Conservation (phyloP, 257 asterid genomes). For the Primulina tabacum region DNA sequence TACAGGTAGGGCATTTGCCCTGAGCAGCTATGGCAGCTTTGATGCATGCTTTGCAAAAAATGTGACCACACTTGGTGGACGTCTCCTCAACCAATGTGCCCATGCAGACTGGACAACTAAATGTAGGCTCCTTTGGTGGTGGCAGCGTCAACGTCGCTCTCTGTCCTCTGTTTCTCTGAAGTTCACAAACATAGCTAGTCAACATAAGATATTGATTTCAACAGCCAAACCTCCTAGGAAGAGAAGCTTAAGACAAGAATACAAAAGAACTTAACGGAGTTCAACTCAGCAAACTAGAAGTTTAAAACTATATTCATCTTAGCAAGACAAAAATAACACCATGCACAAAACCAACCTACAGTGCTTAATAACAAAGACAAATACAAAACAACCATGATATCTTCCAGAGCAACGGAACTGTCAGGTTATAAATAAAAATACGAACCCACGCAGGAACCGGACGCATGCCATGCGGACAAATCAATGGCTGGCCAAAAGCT, state of each 20-base stretch:
- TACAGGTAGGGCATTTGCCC: slow-evolving; percentile 86
- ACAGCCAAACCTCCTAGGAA: background rate
- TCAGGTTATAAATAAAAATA: slow-evolving; percentile 2
- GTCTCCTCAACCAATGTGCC: slow-evolving; percentile 73
- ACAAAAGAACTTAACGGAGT: background rate
- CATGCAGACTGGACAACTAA: slow-evolving; percentile 92
- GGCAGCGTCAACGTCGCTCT: slow-evolving; percentile 27
- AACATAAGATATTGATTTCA: background rate
- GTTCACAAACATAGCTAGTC: slow-evolving; percentile 9
- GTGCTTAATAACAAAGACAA: background rate
- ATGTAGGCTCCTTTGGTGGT: slow-evolving; percentile 62
- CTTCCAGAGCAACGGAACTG: background rate
- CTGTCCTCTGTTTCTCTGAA: slow-evolving; percentile 38
- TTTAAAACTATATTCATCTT: slow-evolving; percentile 2
- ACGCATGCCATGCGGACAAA: background rate
- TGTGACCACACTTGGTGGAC: slow-evolving; percentile 91
- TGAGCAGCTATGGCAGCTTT: slow-evolving; percentile 75
- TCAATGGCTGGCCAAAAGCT: background rate
- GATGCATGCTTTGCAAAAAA: slow-evolving; percentile 89
- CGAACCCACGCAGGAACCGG: background rate
- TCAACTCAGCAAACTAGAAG: slow-evolving; percentile 10
- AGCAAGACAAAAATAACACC: background rate
- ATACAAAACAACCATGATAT: background rate
- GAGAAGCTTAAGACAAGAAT: background rate
- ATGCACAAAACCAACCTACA: background rate